Base-by-base conservation (phyloP, 768 basidiomycete genomes). In the Trametes cubensis region DNA sequence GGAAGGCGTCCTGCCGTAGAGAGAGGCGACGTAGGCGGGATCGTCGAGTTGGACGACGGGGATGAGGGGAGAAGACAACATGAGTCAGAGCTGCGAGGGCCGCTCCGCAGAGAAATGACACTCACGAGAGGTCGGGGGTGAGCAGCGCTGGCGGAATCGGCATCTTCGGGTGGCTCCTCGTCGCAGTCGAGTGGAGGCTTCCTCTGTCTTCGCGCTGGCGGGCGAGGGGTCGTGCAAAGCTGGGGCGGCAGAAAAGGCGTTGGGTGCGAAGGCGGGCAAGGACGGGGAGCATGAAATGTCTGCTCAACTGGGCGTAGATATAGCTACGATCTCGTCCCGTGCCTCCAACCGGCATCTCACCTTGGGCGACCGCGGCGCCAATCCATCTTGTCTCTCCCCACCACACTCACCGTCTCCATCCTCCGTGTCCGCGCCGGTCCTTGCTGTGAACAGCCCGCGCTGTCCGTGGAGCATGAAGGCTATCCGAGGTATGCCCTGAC, bases 401-500 rank as follows among this genome's bases (percentile, higher is more conserved):
- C 61, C 57, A 49, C 55, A 21, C 17, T 45, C 56, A 20, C 55
- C 57, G 56, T 46, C 39, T 25, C 40, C 52, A 40, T 40, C 55
- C 23, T 38, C 25, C 46, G 38, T 28, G 51, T 18, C 23, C 53
- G 18, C 46, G 15, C 42, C 7, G 52, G 39, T 26, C 44, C 39
- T 11, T 6, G 34, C 64, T 54, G 55, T 54, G 51, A 58, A 48
- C 30, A 17, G 26, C 40, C 38, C 34, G 21, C 39, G 51, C 50
- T 13, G 38, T 44, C 28, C 59, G 42, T 40, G 53, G 51, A 63
- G 51, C 21, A 88, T 88, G 86, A 84, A 83, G 65, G 86, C 87
- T 39, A 84, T 87, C 67, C 85, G 84, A 79, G 84, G 87, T 82
- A 57, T 28, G 78, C 66, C 55, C 61, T 18, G 49, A 46, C 52